Conservation (phyloP, 371 early-diverging fungal species). For the Rhizopus arrhizus region DNA sequence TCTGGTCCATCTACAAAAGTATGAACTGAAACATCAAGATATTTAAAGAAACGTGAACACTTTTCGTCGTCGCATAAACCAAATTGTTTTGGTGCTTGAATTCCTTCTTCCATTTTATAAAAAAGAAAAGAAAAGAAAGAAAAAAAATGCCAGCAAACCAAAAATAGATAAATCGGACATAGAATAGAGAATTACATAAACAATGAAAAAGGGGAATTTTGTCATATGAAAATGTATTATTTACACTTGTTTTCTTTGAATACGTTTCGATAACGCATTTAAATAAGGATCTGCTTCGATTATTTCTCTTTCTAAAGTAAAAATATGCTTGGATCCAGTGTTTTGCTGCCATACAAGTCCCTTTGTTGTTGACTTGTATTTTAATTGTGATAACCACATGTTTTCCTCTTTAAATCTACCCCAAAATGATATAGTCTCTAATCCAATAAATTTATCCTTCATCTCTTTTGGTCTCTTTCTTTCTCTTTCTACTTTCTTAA, state of each 20-base stretch:
- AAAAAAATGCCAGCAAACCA: not conserved
- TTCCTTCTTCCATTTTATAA: conserved; percentile 24
- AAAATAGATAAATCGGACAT: too few relatives aligned
- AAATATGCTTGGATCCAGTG: conserved; percentile 23
- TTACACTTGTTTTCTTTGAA: conserved; percentile 22
- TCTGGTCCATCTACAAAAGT: conserved; percentile 45
- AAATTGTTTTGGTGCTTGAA: conserved; percentile 35
- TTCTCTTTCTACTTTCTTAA: conserved; percentile 43
- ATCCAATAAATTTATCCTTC: conserved; percentile 40
- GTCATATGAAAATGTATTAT: not conserved
- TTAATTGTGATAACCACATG: conserved; percentile 41
- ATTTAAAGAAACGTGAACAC: conserved; percentile 39
- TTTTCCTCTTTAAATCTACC: conserved; percentile 36
- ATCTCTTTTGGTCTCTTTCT: conserved; percentile 42
- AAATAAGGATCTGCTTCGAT: conserved; percentile 50
- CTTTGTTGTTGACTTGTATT: conserved; percentile 30
- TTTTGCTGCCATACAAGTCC: conserved; percentile 35
- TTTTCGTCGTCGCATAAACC: conserved; percentile 37
- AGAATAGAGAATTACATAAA: too few relatives aligned
- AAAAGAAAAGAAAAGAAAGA: conserved; percentile 11
- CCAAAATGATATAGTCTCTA: conserved; percentile 42
- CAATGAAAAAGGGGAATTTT: not conserved
- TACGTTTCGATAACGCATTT: conserved; percentile 30
- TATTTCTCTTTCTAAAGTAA: conserved; percentile 40
- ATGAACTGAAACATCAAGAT: conserved; percentile 39